Evolutionary conservation across 306 rosid species (phyloP), one percentile per base, ranked within the genome.

Genomic region (Potentilla sterilis): DNA sequence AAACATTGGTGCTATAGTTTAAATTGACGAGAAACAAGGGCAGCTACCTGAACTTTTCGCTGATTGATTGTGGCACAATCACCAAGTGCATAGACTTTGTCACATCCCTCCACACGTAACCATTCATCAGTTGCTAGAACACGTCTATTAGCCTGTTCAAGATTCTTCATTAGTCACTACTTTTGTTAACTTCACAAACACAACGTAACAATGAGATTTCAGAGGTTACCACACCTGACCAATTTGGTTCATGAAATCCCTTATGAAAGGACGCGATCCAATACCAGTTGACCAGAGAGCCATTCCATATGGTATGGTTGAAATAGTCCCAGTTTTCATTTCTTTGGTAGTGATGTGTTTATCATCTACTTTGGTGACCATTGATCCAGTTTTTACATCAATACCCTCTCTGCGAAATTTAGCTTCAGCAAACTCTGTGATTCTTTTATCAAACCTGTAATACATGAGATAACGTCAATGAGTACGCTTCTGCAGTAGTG

Each of bases 251-350:
- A 95, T 90, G 70, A 95, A 95, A 77, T 95, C 93, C 74, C 78
- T 88, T 44, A 95, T 74, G 65, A 95, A 83, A 10, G 99, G 99
- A 77, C 97, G 97, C 28, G 97, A 90, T 66, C 97, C 99, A 12
- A 92, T 84, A 41, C 99, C 99, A 49, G 99, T 95, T 72, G 99
- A 95, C 99, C 97, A 95, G 42, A 95, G 97, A 76, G 89, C 96
- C 99, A 95, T 90, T 78, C 99, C 99, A 72, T 89, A 95, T 21
- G 98, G 98, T 70, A 89, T 81, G 19, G 84, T 38, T 34, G 90
- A 86, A 59, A 89, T 64, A 63, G 83, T 80, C 43, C 89, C 88
- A 11, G 98, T 92, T 80, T 92, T 96, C 90, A 86, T 59, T 75
- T 92, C 96, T 78, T 92, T 90, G 12, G 96, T 89, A 15, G 86